Conservation (phyloP, 1,284 basidiomycete genomes). For the Rhizoctonia solani region DNA sequence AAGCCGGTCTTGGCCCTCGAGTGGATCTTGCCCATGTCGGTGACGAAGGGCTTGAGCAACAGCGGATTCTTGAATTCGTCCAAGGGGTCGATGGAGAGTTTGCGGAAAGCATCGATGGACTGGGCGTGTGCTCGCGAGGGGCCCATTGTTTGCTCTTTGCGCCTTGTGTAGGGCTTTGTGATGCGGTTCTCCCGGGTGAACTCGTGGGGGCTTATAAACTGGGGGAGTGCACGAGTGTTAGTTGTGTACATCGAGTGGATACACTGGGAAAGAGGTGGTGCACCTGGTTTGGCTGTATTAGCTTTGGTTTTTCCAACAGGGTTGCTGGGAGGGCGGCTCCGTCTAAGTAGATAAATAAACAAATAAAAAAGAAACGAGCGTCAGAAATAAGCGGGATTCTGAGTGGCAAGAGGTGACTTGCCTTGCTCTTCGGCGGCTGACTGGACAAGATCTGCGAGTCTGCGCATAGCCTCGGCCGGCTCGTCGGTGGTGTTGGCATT, state of each 20-base stretch:
- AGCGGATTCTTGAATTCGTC: conserved; percentile 58
- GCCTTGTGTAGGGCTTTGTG: background rate
- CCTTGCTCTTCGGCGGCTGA: conserved; percentile 24
- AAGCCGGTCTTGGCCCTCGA: conserved; percentile 71
- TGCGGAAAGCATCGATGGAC: conserved; percentile 59
- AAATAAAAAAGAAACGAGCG: background rate
- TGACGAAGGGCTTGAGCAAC: conserved; percentile 70
- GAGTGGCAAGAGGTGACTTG: background rate
- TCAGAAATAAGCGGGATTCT: conserved; percentile 6
- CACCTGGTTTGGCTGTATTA: background rate
- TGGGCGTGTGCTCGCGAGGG: conserved; percentile 58
- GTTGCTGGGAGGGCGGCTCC: conserved; percentile 23
- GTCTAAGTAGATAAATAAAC: too few species aligned
- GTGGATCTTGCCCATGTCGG: conserved; percentile 86
- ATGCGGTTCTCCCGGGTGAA: conserved; percentile 26
- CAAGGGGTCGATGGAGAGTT: conserved; percentile 45
- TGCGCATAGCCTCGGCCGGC: conserved; percentile 1
- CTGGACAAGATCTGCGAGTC: conserved; percentile 23
- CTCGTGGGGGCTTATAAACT: conserved; percentile 21
- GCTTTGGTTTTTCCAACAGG: conserved; percentile 16
- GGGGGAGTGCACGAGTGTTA: background rate
- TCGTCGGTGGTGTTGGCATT: background rate
- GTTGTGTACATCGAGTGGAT: background rate
- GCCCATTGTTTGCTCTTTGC: conserved; percentile 49
- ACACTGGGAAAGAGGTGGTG: background rate